Base-by-base conservation (phyloP, 805 yeast genomes). In the Yarrowia yakushimensis region DNA sequence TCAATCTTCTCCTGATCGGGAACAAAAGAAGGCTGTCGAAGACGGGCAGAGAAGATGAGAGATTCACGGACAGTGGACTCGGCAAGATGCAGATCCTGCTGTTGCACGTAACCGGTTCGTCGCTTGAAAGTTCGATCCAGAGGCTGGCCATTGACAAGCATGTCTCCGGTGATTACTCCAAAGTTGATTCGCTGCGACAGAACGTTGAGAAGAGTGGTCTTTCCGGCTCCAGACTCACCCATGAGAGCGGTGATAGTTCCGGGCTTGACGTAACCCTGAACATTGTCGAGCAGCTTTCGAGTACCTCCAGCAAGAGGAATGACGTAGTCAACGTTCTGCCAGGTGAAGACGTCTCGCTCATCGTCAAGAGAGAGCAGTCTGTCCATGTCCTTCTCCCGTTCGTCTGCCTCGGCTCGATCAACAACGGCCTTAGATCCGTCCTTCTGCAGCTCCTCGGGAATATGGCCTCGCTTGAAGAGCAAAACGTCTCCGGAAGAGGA, bases 201-300 rank as follows among this genome's bases (percentile, higher is more conserved):
- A 67, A 86, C 85, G 72, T 87, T 87, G 68, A 88, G 78, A 63
- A 87, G 76, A 2, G 93, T 88, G 25, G 94, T 87, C 70, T 87
- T 87, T 77, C 94, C 94, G 48, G 94, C 94, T 76, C 94, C 94
- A 33, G 93, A 87, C 60, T 86, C 88, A 69, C 94, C 94, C 92
- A 87, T 87, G 64, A 87, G 77, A 5, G 93, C 93, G 42, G 92
- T 87, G 73, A 87, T 78, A 63, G 88, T 86, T 68, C 93, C 93
- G 18, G 93, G 93, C 69, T 84, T 85, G 62, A 86, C 90, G 79
- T 85, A 87, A 55, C 93, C 93, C 68, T 81, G 83, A 50, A 83
- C 82, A 69, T 78, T 76, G 66, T 79, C 75, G 61, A 83, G 73
- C 34, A 74, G 68, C 54, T 74, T 68, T 50, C 81, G 70, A 4